Conservation (phyloP, 2,329 filamentous ascomycete species). For the Fusarium sp. region DNA sequence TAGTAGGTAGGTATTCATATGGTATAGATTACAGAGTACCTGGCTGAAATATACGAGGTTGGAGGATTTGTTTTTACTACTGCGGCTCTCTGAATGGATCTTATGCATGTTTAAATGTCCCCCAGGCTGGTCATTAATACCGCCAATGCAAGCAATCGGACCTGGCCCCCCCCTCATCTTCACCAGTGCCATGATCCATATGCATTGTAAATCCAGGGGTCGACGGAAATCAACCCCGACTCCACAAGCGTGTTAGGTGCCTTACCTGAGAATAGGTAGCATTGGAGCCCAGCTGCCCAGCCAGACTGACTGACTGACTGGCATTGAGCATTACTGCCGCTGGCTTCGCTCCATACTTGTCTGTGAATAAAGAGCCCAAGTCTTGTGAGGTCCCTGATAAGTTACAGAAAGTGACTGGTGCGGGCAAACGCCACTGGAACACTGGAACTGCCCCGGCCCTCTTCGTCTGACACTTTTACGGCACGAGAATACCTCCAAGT, state of each 20-base stretch:
- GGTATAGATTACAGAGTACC: not conserved
- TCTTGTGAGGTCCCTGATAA: not conserved
- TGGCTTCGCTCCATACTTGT: not conserved
- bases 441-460: conserved; percentile 27
- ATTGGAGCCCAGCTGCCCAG: conserved; percentile 23
- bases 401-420: conserved; percentile 4
- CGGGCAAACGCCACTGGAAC: conserved; percentile 20
- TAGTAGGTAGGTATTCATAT: not conserved
- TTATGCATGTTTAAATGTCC: conserved; percentile 25
- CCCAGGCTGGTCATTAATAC: not conserved
- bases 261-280: conserved; percentile 37
- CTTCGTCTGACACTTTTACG: conserved; percentile 34
- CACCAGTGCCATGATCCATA: conserved; percentile 2
- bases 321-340: conserved; percentile 17
- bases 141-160: conserved; percentile 32
- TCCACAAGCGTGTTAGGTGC: conserved; percentile 33
- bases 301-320: conserved; percentile 5
- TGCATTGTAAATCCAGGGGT: conserved; percentile 30
- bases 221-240: conserved; percentile 1
- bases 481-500: conserved; percentile 31
- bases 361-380: not conserved
- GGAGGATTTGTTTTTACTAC: not conserved
- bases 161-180: not conserved
- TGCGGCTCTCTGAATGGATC: conserved; percentile 5
- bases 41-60: too few relatives aligned